A percentile compares a stretch with the other conserved stretches of the same genome.
Conservation (phyloP, 345 rosid species). For the Aquilaria malaccensis region DNA sequence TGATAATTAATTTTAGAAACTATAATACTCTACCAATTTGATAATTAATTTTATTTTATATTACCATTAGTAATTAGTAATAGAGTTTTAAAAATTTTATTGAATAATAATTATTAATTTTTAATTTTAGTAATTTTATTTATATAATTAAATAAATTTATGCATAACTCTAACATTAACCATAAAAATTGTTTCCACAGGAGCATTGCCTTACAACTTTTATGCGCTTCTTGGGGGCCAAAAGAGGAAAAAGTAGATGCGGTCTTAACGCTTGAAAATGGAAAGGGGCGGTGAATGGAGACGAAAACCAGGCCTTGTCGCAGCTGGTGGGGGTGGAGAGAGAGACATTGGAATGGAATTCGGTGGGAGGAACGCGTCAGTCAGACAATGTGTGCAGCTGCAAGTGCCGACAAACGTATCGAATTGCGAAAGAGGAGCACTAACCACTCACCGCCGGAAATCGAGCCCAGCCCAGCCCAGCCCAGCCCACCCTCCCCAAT, state of each 20-base stretch:
- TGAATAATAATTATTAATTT: no score
- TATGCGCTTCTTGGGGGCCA: slow-evolving; percentile 3
- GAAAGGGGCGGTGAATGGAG: not conserved
- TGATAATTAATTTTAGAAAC: no score
- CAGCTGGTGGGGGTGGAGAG: not conserved
- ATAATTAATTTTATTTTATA: no score
- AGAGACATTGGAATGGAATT: not conserved
- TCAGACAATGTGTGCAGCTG: slow-evolving; percentile 9
- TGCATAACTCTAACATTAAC: no score
- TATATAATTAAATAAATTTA: no score
- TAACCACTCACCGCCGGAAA: not conserved
- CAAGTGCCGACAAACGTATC: slow-evolving; percentile 30
- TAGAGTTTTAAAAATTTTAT: no score
- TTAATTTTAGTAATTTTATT: no score
- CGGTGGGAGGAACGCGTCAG: slow-evolving; percentile 21
- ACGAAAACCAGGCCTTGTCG: not conserved
- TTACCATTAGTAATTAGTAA: no score
- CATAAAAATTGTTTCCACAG: no score
- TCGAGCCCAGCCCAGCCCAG: not conserved
- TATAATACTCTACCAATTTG: no score
- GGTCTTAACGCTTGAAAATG: not conserved
- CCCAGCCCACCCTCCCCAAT: not conserved
- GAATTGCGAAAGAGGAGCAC: not conserved
- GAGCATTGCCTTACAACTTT: no score
- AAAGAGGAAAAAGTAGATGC: not conserved